phyloP scores from a whole-genome alignment of 352 stramenopile species.

The Phytophthora cryptogea region DNA sequence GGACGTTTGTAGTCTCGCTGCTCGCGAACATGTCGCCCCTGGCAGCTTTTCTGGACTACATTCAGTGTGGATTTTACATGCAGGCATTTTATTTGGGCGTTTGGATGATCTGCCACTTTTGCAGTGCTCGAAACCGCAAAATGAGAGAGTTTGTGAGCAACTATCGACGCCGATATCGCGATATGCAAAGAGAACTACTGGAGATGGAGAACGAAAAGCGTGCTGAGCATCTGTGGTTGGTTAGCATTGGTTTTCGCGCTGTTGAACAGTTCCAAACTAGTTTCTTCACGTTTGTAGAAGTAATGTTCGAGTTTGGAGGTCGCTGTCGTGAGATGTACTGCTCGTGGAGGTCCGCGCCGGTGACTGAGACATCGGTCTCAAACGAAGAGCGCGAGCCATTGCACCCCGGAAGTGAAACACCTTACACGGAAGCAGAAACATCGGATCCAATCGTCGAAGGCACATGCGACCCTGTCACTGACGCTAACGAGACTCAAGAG shows the following conservation, averaged over 20 bases:
- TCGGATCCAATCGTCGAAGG: slow-evolving; percentile 9
- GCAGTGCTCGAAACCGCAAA: slow-evolving; percentile 80
- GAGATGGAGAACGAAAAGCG: slow-evolving; percentile 84
- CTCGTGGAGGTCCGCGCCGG: slow-evolving; percentile 3
- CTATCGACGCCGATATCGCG: slow-evolving; percentile 77
- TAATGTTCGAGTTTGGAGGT: slow-evolving; percentile 35
- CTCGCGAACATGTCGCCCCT: slow-evolving; percentile 68
- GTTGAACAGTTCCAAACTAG: slow-evolving; percentile 71
- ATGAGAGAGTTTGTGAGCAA: slow-evolving; percentile 91
- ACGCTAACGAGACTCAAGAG: slow-evolving; percentile 64
- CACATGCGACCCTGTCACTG: slow-evolving; percentile 30
- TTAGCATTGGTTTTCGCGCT: slow-evolving; percentile 83
- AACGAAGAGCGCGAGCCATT: slow-evolving; percentile 36
- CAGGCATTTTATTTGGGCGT: slow-evolving; percentile 67
- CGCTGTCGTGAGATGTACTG: slow-evolving; percentile 20
- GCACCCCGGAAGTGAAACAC: slow-evolving; percentile 14
- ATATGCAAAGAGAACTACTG: slow-evolving; percentile 70
- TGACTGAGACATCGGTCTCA: slow-evolving; percentile 7
- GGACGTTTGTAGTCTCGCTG: slow-evolving; percentile 62
- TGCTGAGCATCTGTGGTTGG: slow-evolving; percentile 82
- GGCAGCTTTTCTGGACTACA: slow-evolving; percentile 82
- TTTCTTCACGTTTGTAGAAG: slow-evolving; percentile 59
- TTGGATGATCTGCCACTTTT: slow-evolving; percentile 89
- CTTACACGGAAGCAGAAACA: slow-evolving; percentile 17
- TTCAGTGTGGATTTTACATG: slow-evolving; percentile 82